Evolutionary conservation across 2,329 filamentous ascomycete species (phyloP).

Genomic region (Ophiostoma triangulosporum): DNA sequence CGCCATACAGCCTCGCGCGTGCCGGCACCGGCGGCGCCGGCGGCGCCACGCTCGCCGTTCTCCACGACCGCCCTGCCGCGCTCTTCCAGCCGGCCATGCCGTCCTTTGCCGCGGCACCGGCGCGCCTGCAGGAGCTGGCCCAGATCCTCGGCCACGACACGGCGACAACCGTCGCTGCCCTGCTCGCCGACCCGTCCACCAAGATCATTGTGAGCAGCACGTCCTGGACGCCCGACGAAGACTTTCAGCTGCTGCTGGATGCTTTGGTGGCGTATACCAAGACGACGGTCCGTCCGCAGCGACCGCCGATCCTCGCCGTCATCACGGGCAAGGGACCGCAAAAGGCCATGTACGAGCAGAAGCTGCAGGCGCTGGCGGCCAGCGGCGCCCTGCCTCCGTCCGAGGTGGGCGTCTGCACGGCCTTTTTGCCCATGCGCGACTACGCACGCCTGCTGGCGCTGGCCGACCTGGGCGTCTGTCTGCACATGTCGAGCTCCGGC

Average conservation of each 20-base stretch:
- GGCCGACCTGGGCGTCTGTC: constrained; percentile 77
- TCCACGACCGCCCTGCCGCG: constrained; percentile 76
- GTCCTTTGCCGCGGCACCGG: neutral
- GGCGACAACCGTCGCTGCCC: neutral
- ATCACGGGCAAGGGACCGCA: constrained; percentile 92
- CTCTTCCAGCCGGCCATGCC: constrained; percentile 61
- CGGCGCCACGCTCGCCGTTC: constrained; percentile 38
- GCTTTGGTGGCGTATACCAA: constrained; percentile 56
- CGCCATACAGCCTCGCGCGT: constrained; percentile 47
- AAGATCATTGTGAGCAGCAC: constrained; percentile 74
- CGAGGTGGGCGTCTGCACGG: constrained; percentile 60
- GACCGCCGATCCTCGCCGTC: constrained; percentile 65
- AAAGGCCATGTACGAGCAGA: constrained; percentile 57
- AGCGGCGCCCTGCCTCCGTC: constrained; percentile 54
- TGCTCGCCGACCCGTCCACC: neutral
- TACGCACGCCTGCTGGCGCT: constrained; percentile 75
- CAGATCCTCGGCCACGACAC: constrained; percentile 5
- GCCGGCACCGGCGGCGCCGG: constrained; percentile 18
- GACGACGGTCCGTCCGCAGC: constrained; percentile 14
- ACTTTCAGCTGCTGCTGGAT: constrained; percentile 77
- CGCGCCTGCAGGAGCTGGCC: constrained; percentile 3
- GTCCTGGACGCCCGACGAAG: constrained; percentile 94
- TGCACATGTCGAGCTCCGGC: constrained; percentile 87
- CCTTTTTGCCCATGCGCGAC: constrained; percentile 72
- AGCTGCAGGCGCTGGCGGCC: constrained; percentile 47